Conservation (phyloP, 139 green algal genomes). For the Marvania coccoides region DNA sequence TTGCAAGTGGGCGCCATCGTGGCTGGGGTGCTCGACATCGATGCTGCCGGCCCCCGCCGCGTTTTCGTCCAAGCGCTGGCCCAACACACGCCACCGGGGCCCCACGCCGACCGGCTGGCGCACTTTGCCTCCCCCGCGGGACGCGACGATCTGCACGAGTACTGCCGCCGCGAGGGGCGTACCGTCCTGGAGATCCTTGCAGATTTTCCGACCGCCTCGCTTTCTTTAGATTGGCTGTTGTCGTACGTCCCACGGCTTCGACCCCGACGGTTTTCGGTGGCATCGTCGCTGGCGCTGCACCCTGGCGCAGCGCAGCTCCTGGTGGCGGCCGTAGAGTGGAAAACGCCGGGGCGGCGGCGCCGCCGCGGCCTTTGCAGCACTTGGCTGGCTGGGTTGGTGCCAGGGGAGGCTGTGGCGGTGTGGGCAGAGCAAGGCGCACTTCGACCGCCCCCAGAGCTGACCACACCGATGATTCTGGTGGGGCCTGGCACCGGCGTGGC, state of each 20-base stretch:
- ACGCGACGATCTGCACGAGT: slow-evolving; percentile 60
- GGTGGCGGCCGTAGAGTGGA: slow-evolving; percentile 74
- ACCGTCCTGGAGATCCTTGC: slow-evolving; percentile 72
- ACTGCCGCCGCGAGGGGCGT: slow-evolving; percentile 44
- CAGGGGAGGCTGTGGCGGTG: slow-evolving; percentile 41
- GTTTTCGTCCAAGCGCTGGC: slow-evolving; percentile 82
- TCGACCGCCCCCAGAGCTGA: not conserved
- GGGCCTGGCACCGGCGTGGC: slow-evolving; percentile 80
- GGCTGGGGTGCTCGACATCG: slow-evolving; percentile 71
- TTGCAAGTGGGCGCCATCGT: slow-evolving; percentile 39
- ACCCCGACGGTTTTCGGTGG: slow-evolving; percentile 84
- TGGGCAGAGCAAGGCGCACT: slow-evolving; percentile 72
- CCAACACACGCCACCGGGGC: not conserved
- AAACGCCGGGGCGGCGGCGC: slow-evolving; percentile 32
- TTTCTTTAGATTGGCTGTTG: slow-evolving; percentile 78
- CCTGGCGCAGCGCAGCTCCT: slow-evolving; percentile 52
- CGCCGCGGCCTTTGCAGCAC: slow-evolving; percentile 70
- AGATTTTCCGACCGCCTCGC: slow-evolving; percentile 68
- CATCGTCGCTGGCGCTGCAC: slow-evolving; percentile 56
- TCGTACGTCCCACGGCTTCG: slow-evolving; percentile 58
- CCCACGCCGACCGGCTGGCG: slow-evolving; percentile 67
- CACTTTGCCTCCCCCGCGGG: slow-evolving; percentile 76
- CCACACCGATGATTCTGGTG: slow-evolving; percentile 61
- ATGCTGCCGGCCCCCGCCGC: slow-evolving; percentile 61
- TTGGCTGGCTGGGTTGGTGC: slow-evolving; percentile 59